A percentile compares a stretch with the other conserved stretches of the same genome.
Evolutionary conservation across 495 filamentous ascomycete genomes (phyloP).

Genomic region (Hypoxylon trugodes): DNA sequence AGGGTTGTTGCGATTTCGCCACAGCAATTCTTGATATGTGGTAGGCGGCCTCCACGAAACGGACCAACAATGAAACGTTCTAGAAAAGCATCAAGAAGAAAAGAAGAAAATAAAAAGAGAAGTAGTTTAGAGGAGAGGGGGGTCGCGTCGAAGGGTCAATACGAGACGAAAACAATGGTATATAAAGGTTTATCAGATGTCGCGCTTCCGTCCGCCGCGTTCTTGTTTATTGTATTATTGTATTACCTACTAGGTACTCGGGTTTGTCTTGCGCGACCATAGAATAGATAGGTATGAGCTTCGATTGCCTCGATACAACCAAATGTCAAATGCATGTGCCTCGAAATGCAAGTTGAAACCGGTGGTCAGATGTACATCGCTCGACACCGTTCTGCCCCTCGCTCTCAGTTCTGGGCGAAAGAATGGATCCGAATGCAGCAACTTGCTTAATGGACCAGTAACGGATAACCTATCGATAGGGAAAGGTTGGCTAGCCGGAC

Average conservation of each 20-base stretch:
- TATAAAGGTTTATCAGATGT: slow-evolving; percentile 16
- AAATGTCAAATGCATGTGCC: slow-evolving; percentile 27
- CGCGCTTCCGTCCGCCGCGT: slow-evolving; percentile 21
- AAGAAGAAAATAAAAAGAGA: slow-evolving; percentile 1
- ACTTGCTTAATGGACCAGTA: slow-evolving; percentile 15
- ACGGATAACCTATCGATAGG: slow-evolving; percentile 36
- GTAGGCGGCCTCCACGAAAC: slow-evolving; percentile 30
- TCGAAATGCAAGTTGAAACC: slow-evolving; percentile 17
- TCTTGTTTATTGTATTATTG: slow-evolving; percentile 42
- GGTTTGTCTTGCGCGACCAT: slow-evolving; percentile 29
- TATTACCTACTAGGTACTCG: slow-evolving; percentile 16
- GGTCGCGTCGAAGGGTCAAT: slow-evolving; percentile 11
- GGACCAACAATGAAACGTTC: slow-evolving; percentile 4
- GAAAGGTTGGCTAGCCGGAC: slow-evolving; percentile 10
- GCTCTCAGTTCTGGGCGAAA: slow-evolving; percentile 1
- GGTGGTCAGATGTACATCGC: slow-evolving; percentile 9
- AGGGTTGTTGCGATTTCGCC: slow-evolving; percentile 30
- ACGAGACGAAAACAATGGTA: slow-evolving; percentile 4
- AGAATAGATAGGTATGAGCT: slow-evolving; percentile 8
- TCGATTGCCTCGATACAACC: slow-evolving; percentile 19
- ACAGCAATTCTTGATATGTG: slow-evolving; percentile 14
- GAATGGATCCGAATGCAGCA: slow-evolving; percentile 24
- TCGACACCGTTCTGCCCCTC: slow-evolving; percentile 1
- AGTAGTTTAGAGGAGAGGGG: not conserved
- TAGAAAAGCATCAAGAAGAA: slow-evolving; percentile 10